Percentiles rank a stretch among this genome's conserved stretches.
Conservation (phyloP, 208 protist species). For the Leishmania tarentolae region DNA sequence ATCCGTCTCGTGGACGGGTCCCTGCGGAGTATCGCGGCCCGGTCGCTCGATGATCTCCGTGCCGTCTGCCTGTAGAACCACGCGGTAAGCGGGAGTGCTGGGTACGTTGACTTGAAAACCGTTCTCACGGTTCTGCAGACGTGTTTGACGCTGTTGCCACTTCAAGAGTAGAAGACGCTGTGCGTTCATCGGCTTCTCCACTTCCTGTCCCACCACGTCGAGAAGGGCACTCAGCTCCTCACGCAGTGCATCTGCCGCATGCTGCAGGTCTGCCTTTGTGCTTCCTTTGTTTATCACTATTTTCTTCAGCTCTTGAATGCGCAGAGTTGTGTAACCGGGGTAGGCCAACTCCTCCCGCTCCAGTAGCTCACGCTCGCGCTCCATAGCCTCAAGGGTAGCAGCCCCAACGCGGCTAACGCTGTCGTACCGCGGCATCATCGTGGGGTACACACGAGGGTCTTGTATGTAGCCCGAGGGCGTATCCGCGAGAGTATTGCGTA, state of each 20-base stretch:
- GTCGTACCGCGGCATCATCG: conserved; percentile 55
- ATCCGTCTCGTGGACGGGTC: conserved; percentile 12
- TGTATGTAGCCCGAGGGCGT: conserved; percentile 77
- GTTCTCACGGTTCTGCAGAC: conserved; percentile 20
- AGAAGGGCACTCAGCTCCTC: conserved; percentile 36
- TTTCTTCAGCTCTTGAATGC: conserved; percentile 49
- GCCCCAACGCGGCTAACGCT: conserved; percentile 29
- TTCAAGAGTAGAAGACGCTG: conserved; percentile 33
- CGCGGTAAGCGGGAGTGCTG: conserved; percentile 10
- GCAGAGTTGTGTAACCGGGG: conserved; percentile 63
- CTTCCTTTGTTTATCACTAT: conserved; percentile 33
- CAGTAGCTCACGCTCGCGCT: conserved; percentile 55
- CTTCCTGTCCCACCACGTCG: conserved; percentile 38
- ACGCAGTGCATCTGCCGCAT: conserved; percentile 35
- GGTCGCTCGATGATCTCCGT: conserved; percentile 31
- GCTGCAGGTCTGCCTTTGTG: conserved; percentile 29
- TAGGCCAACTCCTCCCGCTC: conserved; percentile 61
- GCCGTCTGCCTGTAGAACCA: conserved; percentile 29
- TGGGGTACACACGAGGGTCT: conserved; percentile 53
- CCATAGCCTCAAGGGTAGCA: conserved; percentile 50
- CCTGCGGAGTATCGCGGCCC: conserved; percentile 10
- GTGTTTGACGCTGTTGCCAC: conserved; percentile 43
- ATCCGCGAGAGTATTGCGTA: conserved; percentile 66
- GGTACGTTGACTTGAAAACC: conserved; percentile 23
- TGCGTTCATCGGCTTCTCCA: conserved; percentile 38